Percentiles rank a stretch among this genome's conserved stretches.
Conservation (phyloP, 73 alveolate genomes). For the Paraurostyla sp. region DNA sequence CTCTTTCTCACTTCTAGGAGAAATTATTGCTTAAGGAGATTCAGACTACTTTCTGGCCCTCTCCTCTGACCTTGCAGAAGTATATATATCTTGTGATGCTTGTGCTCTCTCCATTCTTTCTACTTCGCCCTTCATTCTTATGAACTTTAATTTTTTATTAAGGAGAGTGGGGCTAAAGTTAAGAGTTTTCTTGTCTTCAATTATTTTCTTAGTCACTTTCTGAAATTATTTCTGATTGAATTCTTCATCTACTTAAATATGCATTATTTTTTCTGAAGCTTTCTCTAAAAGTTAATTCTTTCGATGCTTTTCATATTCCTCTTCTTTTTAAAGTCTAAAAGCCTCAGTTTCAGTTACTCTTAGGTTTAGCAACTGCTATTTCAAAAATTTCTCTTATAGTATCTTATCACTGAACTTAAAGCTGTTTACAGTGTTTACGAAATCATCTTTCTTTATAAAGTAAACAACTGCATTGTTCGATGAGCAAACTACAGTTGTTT, state of each 20-base stretch:
- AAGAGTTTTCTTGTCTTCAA: conserved; percentile 30
- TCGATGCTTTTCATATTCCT: background rate
- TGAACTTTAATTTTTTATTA: background rate
- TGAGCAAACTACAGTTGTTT: conserved; percentile 36
- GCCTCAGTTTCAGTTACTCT: conserved; percentile 51
- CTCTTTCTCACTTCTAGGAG: background rate
- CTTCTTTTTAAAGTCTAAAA: conserved; percentile 2
- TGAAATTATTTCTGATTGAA: conserved; percentile 17
- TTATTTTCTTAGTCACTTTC: conserved; percentile 19
- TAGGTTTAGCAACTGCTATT: background rate
- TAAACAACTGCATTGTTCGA: conserved; percentile 12
- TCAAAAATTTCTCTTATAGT: conserved; percentile 36
- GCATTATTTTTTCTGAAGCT: conserved; percentile 14
- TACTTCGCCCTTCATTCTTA: conserved; percentile 30
- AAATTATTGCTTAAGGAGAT: background rate
- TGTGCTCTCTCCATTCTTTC: conserved; percentile 30
- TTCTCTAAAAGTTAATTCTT: background rate
- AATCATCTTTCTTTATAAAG: conserved; percentile 51
- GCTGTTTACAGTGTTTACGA: conserved; percentile 31
- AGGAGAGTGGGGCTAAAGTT: conserved; percentile 8
- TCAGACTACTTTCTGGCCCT: background rate
- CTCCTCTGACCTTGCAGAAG: background rate
- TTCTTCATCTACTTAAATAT: conserved; percentile 3
- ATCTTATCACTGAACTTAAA: conserved; percentile 50
- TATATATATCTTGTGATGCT: background rate